Evolutionary conservation across 2,329 filamentous ascomycete genomes (phyloP).

Genomic region (Fusarium foetens): DNA sequence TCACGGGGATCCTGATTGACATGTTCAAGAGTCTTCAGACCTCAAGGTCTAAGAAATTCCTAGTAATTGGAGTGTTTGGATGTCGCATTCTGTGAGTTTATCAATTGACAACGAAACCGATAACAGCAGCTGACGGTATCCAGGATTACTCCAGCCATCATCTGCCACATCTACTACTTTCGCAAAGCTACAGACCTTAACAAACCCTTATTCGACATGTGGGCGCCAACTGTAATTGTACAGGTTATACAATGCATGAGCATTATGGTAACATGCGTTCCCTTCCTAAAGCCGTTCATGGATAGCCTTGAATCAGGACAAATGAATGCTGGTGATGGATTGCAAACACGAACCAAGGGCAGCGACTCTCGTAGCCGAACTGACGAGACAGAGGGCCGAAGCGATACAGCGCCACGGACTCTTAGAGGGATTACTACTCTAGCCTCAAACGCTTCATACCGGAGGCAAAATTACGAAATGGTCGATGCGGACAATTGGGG

Average conservation of each 20-base stretch:
- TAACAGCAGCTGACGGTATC: background rate
- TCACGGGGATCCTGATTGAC: constrained; percentile 13
- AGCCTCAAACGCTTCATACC: background rate
- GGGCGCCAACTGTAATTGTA: constrained; percentile 23
- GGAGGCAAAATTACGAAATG: background rate
- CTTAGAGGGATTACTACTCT: background rate
- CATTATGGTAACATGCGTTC: constrained; percentile 35
- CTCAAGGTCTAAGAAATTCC: constrained; percentile 12
- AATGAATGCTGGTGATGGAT: constrained; percentile 28
- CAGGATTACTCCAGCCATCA: constrained; percentile 34
- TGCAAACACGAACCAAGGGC: constrained; percentile 17
- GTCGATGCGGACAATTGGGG: background rate
- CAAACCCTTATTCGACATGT: constrained; percentile 35
- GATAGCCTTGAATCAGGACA: constrained; percentile 39
- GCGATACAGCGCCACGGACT: background rate
- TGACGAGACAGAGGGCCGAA: background rate
- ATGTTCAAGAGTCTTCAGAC: constrained; percentile 15
- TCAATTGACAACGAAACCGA: background rate
- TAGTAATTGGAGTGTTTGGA: constrained; percentile 27
- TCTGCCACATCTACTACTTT: constrained; percentile 32
- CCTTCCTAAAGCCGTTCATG: constrained; percentile 38
- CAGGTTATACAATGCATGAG: constrained; percentile 39
- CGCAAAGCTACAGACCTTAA: constrained; percentile 16
- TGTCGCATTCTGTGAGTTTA: constrained; percentile 17
- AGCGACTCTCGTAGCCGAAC: constrained; percentile 25